A percentile compares a stretch with the other conserved stretches of the same genome.
Evolutionary conservation across 495 filamentous ascomycete genomes (phyloP).

Genomic region (Bathelium albidoporum): DNA sequence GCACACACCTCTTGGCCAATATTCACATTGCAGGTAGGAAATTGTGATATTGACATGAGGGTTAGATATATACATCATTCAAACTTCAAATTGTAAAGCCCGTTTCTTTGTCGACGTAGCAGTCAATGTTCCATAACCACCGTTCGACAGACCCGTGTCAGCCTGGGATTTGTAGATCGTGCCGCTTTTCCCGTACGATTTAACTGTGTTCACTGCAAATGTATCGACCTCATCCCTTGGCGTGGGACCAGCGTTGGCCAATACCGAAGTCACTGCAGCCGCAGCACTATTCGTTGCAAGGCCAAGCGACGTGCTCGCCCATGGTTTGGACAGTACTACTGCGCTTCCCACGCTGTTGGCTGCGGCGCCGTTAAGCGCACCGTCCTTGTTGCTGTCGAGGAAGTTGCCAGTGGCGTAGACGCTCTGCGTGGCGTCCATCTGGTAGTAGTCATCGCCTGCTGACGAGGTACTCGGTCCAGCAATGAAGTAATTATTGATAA

Average conservation of each 20-base stretch:
- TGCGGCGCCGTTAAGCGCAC: constrained; percentile 21
- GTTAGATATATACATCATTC: neutral
- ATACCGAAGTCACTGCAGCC: constrained; percentile 12
- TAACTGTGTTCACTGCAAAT: constrained; percentile 5
- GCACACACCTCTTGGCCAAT: neutral
- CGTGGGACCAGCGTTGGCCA: constrained; percentile 17
- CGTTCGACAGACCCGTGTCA: constrained; percentile 19
- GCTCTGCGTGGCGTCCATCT: constrained; percentile 11
- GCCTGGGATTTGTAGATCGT: constrained; percentile 20
- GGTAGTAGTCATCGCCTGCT: constrained; percentile 10
- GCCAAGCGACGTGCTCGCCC: constrained; percentile 6
- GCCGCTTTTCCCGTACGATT: constrained; percentile 15
- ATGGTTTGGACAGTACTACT: constrained; percentile 9
- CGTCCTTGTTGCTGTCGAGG: constrained; percentile 30
- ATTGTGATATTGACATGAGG: neutral
- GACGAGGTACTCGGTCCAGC: constrained; percentile 32
- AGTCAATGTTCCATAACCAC: constrained; percentile 18
- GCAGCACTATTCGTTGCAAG: constrained; percentile 13
- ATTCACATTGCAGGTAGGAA: neutral
- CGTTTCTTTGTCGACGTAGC: neutral
- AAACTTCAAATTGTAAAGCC: neutral
- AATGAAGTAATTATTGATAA: constrained; percentile 38
- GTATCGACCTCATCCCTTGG: constrained; percentile 21
- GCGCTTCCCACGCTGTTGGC: constrained; percentile 16
- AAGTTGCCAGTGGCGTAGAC: constrained; percentile 26